Percentiles rank a stretch among this genome's conserved stretches.
Evolutionary conservation across 192 early-diverging fungal species (phyloP).

Genomic region (Podila clonocystis): DNA sequence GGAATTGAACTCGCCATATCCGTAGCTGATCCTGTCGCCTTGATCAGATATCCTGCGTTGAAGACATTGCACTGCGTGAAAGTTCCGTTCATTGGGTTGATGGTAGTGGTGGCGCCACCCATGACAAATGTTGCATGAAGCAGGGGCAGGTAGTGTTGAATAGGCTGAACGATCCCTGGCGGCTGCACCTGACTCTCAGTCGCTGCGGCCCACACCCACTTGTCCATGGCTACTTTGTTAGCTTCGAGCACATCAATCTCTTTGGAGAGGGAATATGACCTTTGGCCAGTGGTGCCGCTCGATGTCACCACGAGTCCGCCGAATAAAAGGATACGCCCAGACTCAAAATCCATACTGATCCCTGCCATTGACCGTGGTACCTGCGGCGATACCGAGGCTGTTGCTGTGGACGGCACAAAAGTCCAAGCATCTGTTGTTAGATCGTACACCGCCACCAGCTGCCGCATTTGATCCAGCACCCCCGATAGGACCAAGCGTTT

Average conservation of each 20-base stretch:
- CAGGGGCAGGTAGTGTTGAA: neutral
- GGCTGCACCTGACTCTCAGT: neutral
- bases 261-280: neutral
- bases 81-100: neutral
- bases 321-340: neutral
- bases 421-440: neutral
- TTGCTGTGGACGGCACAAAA: neutral
- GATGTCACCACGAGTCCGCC: neutral
- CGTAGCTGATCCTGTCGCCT: neutral
- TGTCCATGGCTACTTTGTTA: neutral
- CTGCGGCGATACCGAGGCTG: neutral
- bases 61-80: neutral
- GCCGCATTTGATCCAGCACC: neutral
- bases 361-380: neutral
- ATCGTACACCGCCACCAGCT: neutral
- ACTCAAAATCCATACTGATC: neutral
- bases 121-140: neutral
- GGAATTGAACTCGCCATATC: neutral
- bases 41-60: neutral
- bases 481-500: neutral
- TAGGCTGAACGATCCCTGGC: constrained; percentile 3
- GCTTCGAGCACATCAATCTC: constrained; percentile 1
- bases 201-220: neutral
- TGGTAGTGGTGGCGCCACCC: neutral
- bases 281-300: neutral